Conservation (phyloP, 805 yeast genomes). For the Saccharomycodes ludwigii region DNA sequence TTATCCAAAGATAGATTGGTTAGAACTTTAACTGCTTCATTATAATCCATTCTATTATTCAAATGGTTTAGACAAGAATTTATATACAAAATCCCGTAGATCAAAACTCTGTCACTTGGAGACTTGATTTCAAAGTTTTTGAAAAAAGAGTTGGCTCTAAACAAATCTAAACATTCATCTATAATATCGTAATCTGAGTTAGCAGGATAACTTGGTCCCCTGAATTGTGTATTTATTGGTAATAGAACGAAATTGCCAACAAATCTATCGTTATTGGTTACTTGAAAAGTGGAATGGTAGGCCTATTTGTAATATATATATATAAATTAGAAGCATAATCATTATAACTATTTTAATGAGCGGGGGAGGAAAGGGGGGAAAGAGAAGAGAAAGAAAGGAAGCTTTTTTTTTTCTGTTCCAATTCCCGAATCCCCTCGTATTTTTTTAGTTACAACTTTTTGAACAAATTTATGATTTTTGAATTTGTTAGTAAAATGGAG, state of each 20-base stretch:
- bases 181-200: slow-evolving; percentile 74
- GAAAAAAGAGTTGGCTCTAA: slow-evolving; percentile 93
- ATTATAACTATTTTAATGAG: no score
- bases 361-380: no score
- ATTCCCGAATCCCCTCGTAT: no score
- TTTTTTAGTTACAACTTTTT: no score
- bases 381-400: no score
- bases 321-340: no score
- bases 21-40: slow-evolving; percentile 54
- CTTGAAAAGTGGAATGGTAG: slow-evolving; percentile 67
- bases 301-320: slow-evolving; percentile 29
- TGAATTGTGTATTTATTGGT: slow-evolving; percentile 70
- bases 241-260: slow-evolving; percentile 75
- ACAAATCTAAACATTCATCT: slow-evolving; percentile 83
- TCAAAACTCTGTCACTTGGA: slow-evolving; percentile 81
- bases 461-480: no score
- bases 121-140: slow-evolving; percentile 95
- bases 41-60: slow-evolving; percentile 32
- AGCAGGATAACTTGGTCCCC: slow-evolving; percentile 86
- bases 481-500: no score
- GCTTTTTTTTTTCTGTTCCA: no score
- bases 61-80: slow-evolving; percentile 73
- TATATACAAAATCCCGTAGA: slow-evolving; percentile 84
- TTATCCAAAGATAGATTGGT: slow-evolving; percentile 80
- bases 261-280: slow-evolving; percentile 45